Conservation (phyloP, 495 filamentous ascomycete genomes). For the Hypoxylon perforatum region DNA sequence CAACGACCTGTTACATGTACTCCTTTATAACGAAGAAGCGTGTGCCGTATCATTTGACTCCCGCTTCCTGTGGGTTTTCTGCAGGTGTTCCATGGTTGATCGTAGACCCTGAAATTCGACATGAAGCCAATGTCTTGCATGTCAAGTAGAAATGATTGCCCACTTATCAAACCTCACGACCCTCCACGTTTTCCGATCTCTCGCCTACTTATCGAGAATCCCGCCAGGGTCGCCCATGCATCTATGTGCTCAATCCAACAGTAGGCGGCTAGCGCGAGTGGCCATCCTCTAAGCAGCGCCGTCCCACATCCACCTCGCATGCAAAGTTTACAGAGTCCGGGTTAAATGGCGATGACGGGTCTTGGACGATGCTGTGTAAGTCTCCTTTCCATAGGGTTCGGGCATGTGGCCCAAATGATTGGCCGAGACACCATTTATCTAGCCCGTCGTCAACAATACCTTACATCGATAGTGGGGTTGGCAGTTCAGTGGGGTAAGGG, state of each 20-base stretch:
- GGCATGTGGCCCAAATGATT: slow-evolving; percentile 48
- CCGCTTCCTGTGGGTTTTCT: slow-evolving; percentile 29
- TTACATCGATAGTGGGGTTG: slow-evolving; percentile 26
- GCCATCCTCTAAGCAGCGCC: slow-evolving; percentile 11
- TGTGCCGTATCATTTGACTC: slow-evolving; percentile 24
- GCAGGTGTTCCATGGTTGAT: slow-evolving; percentile 28
- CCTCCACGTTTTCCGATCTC: neutral
- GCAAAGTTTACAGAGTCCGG: slow-evolving; percentile 12
- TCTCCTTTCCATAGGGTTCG: slow-evolving; percentile 13
- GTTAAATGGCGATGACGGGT: slow-evolving; percentile 6
- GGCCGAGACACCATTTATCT: slow-evolving; percentile 29
- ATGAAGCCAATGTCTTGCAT: slow-evolving; percentile 20
- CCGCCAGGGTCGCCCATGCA: neutral
- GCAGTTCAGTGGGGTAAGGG: slow-evolving; percentile 25
- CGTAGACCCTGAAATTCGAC: slow-evolving; percentile 18
- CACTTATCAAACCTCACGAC: neutral
- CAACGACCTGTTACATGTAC: neutral
- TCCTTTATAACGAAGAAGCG: slow-evolving; percentile 9
- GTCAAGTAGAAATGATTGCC: neutral
- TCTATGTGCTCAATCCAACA: slow-evolving; percentile 1
- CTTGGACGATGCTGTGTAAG: slow-evolving; percentile 18
- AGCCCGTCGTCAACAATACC: slow-evolving; percentile 7
- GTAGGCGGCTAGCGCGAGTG: slow-evolving; percentile 12
- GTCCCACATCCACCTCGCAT: slow-evolving; percentile 4
- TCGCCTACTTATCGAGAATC: neutral